These are phyloP conservation scores for Penicillium hordei DNA, from an alignment of 2,329 filamentous ascomycete genomes.

Conservation along the genomic window DNA sequence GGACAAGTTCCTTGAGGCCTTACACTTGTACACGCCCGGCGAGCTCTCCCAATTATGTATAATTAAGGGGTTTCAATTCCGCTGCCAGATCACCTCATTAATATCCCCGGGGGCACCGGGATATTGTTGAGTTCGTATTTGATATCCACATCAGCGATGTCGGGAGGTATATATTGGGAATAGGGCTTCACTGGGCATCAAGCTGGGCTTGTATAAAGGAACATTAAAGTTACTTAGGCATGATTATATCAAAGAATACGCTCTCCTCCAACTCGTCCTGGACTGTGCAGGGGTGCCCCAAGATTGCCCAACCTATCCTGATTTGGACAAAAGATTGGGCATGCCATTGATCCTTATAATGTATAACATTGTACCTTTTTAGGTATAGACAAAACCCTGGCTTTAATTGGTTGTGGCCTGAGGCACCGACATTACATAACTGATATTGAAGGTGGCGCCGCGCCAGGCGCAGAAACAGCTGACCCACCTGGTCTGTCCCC, in stretches of 20 bases:
- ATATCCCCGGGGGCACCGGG: background rate
- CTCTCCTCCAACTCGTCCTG: background rate
- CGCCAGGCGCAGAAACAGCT: conserved; percentile 14
- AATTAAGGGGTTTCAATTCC: background rate
- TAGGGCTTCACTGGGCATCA: background rate
- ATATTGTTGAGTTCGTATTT: background rate
- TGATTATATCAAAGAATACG: background rate
- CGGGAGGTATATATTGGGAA: too few species aligned
- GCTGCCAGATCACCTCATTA: background rate
- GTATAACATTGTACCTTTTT: background rate
- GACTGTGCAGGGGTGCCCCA: background rate
- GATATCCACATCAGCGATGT: background rate
- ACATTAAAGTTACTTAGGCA: background rate
- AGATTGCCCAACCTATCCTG: background rate
- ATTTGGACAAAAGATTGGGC: background rate
- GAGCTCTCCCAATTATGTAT: background rate
- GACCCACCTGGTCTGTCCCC: conserved; percentile 18
- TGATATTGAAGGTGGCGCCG: conserved; percentile 10
- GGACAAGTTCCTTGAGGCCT: too few species aligned
- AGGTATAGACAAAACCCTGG: background rate
- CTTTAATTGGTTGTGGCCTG: background rate
- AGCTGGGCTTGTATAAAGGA: background rate
- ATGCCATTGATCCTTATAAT: background rate
- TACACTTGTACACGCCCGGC: too few species aligned
- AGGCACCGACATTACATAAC: conserved; percentile 1